Evolutionary conservation across 2,329 filamentous ascomycete genomes (phyloP), one percentile per base, ranked within the genome.

Genomic region (Penicillium palitans): DNA sequence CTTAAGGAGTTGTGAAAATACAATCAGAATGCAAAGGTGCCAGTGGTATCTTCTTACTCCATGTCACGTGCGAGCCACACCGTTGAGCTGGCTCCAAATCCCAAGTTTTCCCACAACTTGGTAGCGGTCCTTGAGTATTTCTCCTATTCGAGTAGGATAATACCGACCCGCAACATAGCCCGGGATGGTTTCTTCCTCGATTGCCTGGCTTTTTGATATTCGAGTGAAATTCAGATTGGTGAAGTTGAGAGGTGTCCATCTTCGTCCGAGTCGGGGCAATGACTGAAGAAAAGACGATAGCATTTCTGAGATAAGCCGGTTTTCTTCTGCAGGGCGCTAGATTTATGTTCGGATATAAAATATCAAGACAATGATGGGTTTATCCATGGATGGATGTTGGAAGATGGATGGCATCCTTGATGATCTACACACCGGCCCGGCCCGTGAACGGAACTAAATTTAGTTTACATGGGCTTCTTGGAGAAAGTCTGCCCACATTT

Each of bases 51-150:
- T n/a, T 48, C 65, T 63, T 53, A 72, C 71, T 68, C 41, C 64
- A 74, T 69, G 24, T 75, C 73, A 41, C 70, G 64, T 45, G 71
- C 71, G 59, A 77, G 70, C 75, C 74, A 77, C 9, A 63, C 69
- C 0, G 72, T 76, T 29, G 72, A 77, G 24, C 53, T 72, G 37
- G 69, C 37, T 58, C 74, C 74, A 66, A 68, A 76, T 33, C 74
- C 74, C 17, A 75, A 75, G 55, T 61, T 76, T 76, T 1, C 70
- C 72, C 15, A 75, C 59, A 17, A 76, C 60, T 59, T 73, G 69
- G 61, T 76, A 76, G 31, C 64, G 64, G 0, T 68, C 54, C 46
- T 68, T 61, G 7, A 74, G 10, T 1, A 72, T 39, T 56, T 74
- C 66, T 29, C 70, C 70, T 61, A 74, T 72, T 39, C 49, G 61